Conservation (phyloP, 1,139 yeast species). For the Nematodospora anomalae region DNA sequence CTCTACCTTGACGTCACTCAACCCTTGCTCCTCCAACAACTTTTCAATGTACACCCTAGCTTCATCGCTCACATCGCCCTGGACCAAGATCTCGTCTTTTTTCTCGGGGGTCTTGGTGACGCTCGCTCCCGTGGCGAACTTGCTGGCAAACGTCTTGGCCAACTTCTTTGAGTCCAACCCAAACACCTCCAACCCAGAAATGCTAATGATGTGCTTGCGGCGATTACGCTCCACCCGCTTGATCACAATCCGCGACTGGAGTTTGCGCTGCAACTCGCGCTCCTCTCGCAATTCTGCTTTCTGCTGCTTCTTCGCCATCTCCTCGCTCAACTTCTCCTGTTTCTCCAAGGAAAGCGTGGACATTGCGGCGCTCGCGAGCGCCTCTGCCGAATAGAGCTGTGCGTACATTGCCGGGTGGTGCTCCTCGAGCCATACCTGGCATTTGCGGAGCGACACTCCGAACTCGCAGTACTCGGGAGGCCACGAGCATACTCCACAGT, state of each 20-base stretch:
- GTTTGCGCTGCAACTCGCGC: slow-evolving; percentile 75
- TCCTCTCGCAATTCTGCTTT: slow-evolving; percentile 89
- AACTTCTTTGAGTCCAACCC: slow-evolving; percentile 87
- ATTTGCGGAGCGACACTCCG: slow-evolving; percentile 76
- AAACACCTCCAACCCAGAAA: slow-evolving; percentile 85
- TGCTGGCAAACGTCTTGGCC: slow-evolving; percentile 88
- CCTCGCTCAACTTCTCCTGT: slow-evolving; percentile 79
- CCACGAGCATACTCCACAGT: slow-evolving; percentile 82
- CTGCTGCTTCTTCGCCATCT: slow-evolving; percentile 79
- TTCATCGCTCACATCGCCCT: slow-evolving; percentile 94
- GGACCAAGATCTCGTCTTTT: slow-evolving; percentile 87
- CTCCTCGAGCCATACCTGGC: slow-evolving; percentile 78
- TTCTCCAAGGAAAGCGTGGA: slow-evolving; percentile 66
- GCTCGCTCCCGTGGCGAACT: slow-evolving; percentile 95
- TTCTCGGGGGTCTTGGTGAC: slow-evolving; percentile 92
- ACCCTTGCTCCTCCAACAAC: slow-evolving; percentile 76
- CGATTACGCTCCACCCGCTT: slow-evolving; percentile 90
- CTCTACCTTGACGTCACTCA: slow-evolving; percentile 83
- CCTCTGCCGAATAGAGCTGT: slow-evolving; percentile 60
- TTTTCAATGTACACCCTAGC: slow-evolving; percentile 75
- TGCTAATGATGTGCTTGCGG: slow-evolving; percentile 83
- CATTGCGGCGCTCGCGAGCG: slow-evolving; percentile 47
- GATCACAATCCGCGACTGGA: slow-evolving; percentile 76
- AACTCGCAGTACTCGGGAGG: slow-evolving; percentile 97
- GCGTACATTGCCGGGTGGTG: slow-evolving; percentile 57